These are phyloP conservation scores for Plasmodium vinckei DNA, from an alignment of 169 alveolate genomes.

Conservation along the genomic window DNA sequence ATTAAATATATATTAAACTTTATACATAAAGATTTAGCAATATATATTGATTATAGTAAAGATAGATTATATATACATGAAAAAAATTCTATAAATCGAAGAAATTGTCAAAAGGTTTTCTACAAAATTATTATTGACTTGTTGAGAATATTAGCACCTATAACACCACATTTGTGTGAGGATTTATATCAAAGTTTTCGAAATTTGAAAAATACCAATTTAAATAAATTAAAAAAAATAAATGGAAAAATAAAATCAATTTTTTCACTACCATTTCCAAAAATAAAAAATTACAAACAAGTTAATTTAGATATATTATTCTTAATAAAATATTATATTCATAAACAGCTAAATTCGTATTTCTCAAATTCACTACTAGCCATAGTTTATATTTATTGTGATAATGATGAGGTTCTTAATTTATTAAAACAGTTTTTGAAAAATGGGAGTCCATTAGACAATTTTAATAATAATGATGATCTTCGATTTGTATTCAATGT, in stretches of 20 bases:
- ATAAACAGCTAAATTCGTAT: conserved; percentile 38
- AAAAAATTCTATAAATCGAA: conserved; percentile 57
- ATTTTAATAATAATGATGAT: conserved; percentile 64
- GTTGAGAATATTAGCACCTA: conserved; percentile 45
- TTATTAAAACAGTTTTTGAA: conserved; percentile 35
- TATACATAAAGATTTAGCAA: conserved; percentile 56
- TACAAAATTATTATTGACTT: conserved; percentile 19
- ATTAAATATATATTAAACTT: conserved; percentile 44
- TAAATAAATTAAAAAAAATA: background rate
- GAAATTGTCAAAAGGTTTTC: conserved; percentile 50
- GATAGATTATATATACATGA: conserved; percentile 65
- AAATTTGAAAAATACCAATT: background rate
- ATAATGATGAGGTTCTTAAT: conserved; percentile 6
- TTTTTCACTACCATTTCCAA: conserved; percentile 54
- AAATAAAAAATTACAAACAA: conserved; percentile 28
- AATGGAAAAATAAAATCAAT: conserved; percentile 13
- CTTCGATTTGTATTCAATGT: conserved; percentile 72
- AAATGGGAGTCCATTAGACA: conserved; percentile 5
- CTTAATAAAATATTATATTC: conserved; percentile 49
- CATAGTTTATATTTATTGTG: conserved; percentile 30
- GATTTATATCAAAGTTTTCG: conserved; percentile 38
- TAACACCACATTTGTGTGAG: conserved; percentile 70
- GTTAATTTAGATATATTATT: conserved; percentile 42
- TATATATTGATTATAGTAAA: conserved; percentile 61
- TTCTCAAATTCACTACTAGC: conserved; percentile 56